Evolutionary conservation across 1,284 basidiomycete species (phyloP), one percentile per base, ranked within the genome.

Genomic region (Sanghuangporus baumii): DNA sequence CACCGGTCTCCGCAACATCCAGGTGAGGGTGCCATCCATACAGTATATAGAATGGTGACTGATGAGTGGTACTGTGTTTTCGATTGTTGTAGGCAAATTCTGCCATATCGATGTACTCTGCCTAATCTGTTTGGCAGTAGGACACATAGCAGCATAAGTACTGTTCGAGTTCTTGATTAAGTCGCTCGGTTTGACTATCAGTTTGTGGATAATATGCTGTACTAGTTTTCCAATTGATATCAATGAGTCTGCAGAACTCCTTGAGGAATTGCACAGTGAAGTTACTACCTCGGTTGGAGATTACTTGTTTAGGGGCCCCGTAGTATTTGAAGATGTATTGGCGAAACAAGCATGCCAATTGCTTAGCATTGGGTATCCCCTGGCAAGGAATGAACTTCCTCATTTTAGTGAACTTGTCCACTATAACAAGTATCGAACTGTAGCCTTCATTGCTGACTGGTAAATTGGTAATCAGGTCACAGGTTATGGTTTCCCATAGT

Each of bases 351-450:
- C 41, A 18, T 0, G 75, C 76, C 0, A 73, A 62, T 0, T 69
- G 70, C 43, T 63, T 20, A 0, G 74, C 66, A 0, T 70, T 71
- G 0, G 74, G 70, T 3, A 64, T 69, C 5, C 71, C 71, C 0
- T 46, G 62, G 23, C 69, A 69, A 7, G 73, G 72, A 48, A 73
- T 68, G 52, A 76, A 65, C 54, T 70, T 58, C 18, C 63, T 65
- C 63, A 67, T 61, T 67, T 76, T 79, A 0, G 70, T 74, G 8
- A 79, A 69, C 0, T 66, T 55, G 61, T 81, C 75, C 0, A 78
- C 72, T 0, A 79, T 61, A 0, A 75, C 73, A 0, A 79, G 58
- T 41, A 82, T 74, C 0, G 68, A 40, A 60, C 81, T 67, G 38
- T 68, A 74, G 0, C 75, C 78, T n/a, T 73, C 20, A 4, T 20